Percentiles rank a stretch among this genome's conserved stretches.
Conservation (phyloP, 306 rosid genomes). For the Glycine tomentella region DNA sequence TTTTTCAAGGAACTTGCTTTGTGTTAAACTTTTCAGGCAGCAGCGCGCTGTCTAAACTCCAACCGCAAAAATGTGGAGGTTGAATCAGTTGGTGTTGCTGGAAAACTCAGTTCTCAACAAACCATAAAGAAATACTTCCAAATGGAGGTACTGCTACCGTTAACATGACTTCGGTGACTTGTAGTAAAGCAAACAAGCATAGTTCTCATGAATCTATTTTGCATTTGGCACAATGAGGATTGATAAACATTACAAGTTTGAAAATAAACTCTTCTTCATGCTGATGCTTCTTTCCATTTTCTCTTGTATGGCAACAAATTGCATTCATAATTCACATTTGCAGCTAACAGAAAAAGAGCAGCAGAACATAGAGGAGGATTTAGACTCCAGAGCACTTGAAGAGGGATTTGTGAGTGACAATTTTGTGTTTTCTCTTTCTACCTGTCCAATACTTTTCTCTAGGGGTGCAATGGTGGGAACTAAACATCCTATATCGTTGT, state of each 20-base stretch:
- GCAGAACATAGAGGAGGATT: conserved; percentile 51
- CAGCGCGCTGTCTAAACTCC: conserved; percentile 56
- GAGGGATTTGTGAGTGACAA: conserved; percentile 64
- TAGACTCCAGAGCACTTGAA: conserved; percentile 55
- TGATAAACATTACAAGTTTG: background rate
- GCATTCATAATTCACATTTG: conserved; percentile 27
- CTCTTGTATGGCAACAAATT: background rate
- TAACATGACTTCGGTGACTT: background rate
- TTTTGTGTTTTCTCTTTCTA: conserved; percentile 23
- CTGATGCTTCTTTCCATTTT: conserved; percentile 8
- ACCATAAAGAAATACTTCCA: conserved; percentile 54
- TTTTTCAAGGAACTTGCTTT: conserved; percentile 3
- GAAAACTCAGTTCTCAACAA: conserved; percentile 52
- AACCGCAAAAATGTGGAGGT: conserved; percentile 58
- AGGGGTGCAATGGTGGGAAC: background rate
- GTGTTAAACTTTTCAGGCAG: conserved; percentile 49
- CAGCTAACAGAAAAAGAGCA: conserved; percentile 54
- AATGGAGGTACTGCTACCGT: conserved; percentile 52
- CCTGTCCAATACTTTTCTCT: background rate
- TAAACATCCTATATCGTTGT: background rate
- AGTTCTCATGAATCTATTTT: background rate
- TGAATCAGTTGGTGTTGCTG: conserved; percentile 64
- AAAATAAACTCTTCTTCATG: background rate
- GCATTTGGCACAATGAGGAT: background rate
- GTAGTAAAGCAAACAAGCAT: conserved; percentile 11